These are phyloP conservation scores for Farysia itapuensis DNA, from an alignment of 1,284 basidiomycete species.

Conservation along the genomic window DNA sequence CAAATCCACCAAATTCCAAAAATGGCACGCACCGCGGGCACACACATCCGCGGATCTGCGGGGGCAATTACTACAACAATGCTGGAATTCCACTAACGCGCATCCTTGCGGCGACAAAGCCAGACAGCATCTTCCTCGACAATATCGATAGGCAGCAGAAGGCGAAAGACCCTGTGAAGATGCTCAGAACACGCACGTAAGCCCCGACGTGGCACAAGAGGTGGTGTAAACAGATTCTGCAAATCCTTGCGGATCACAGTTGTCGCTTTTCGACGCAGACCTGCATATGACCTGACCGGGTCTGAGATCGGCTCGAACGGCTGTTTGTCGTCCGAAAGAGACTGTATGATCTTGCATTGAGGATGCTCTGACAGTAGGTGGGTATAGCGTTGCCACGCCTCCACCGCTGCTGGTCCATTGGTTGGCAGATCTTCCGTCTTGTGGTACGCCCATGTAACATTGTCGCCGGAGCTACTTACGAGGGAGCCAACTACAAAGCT, in stretches of 20 bases:
- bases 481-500: conserved; percentile 2
- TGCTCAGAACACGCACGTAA: too few relatives aligned
- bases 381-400: conserved; percentile 25
- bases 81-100: too few relatives aligned
- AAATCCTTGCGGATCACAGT: too few relatives aligned
- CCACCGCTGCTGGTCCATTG: conserved; percentile 2
- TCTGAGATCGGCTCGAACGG: conserved; percentile 14
- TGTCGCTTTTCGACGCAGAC: too few relatives aligned
- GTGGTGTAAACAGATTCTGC: too few relatives aligned
- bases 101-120: conserved; percentile 26
- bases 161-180: conserved; percentile 1
- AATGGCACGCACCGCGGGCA: too few relatives aligned
- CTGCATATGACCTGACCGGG: conserved; percentile 8
- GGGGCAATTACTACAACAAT: too few relatives aligned
- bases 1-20: too few relatives aligned
- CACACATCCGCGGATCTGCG: too few relatives aligned
- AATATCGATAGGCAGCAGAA: conserved; percentile 11
- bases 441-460: conserved; percentile 39
- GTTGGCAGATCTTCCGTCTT: conserved; percentile 44
- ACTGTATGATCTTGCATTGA: conserved; percentile 12
- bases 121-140: conserved; percentile 17
- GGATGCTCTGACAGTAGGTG: conserved; percentile 31
- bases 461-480: not conserved
- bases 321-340: conserved; percentile 5
- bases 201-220: too few relatives aligned